phyloP scores from a whole-genome alignment of 345 rosid genomes.

The Luvunga scandens region DNA sequence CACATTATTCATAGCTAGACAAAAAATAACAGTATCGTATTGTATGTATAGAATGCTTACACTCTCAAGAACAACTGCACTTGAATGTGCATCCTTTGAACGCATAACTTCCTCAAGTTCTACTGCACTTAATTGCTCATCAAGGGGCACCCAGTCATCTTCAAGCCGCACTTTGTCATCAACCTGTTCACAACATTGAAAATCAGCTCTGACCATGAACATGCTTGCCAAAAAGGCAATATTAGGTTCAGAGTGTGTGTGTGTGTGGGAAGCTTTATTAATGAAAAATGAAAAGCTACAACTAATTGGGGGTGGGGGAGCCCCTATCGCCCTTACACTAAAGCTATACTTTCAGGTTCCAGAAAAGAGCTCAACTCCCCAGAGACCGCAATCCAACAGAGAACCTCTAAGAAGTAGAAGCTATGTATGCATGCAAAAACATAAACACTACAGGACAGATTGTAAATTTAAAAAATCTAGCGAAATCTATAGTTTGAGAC shows the following conservation, averaged over 20 bases:
- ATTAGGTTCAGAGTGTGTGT: not conserved
- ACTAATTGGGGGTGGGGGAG: too few relatives aligned
- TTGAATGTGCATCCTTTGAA: slow-evolving; percentile 78
- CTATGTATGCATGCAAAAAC: too few relatives aligned
- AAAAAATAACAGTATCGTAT: slow-evolving; percentile 10
- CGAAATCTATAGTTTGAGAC: too few relatives aligned
- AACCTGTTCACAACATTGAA: slow-evolving; percentile 36
- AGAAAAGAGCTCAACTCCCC: too few relatives aligned
- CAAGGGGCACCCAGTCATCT: slow-evolving; percentile 98
- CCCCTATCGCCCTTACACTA: too few relatives aligned
- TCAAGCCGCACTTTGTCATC: slow-evolving; percentile 85
- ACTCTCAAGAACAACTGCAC: slow-evolving; percentile 97
- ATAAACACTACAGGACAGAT: too few relatives aligned
- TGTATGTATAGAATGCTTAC: slow-evolving; percentile 41
- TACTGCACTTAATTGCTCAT: slow-evolving; percentile 60
- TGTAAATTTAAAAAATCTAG: too few relatives aligned
- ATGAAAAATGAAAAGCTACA: too few relatives aligned
- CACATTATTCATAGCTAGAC: slow-evolving; percentile 6
- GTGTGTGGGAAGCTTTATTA: too few relatives aligned
- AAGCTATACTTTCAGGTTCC: too few relatives aligned
- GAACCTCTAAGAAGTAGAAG: too few relatives aligned
- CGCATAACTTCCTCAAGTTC: slow-evolving; percentile 83
- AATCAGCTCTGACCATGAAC: not conserved
- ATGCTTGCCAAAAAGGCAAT: not conserved
- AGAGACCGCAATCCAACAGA: too few relatives aligned